Base-by-base conservation (phyloP, 768 basidiomycete species). In the Pleurotus tuoliensis region DNA sequence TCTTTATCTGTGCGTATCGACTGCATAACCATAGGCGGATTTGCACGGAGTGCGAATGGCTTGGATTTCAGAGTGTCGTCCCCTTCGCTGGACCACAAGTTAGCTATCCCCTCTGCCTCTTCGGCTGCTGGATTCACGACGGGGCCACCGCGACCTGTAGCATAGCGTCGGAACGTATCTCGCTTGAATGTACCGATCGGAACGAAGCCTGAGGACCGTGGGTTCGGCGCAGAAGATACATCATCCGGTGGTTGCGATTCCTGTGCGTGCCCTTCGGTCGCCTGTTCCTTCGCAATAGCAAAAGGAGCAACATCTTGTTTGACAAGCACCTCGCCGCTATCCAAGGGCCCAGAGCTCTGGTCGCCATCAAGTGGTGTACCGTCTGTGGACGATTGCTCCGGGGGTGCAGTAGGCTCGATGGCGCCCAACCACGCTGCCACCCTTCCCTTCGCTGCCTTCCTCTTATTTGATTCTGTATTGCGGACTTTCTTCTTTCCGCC, bases 371-470 rank as follows among this genome's bases (percentile, higher is more conserved):
- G 15, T 37, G 57, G 60, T 12, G 74, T 71, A 57, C 72, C 76
- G 1, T 77, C 74, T 30, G 77, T 71, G 40, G 76, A 71, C 41
- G 74, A 71, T 22, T 72, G 67, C 34, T 85, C 79, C 50, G 79
- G 79, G 5, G 81, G 82, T 1, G 83, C 82, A 3, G 71, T 74
- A 41, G 79, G 80, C 51, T 86, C 85, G 47, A 91, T 82, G 7
- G 71, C 76, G 25, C 86, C 89, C 58, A 92, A 62, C 90, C 90
- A 92, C 6, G 85, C 88, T 7, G 89, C 78, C n/a, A 92, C 84
- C 20, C 87, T 73, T 5, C 88, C 88, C 58, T 87, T 87, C 8
- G 83, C 82, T 54, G 82, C 64, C 58, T 64, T 63, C 30, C 62
- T 58, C 58, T 58, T 62, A 22, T 58, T 44, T 44, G 56, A 58